Evolutionary conservation across 495 filamentous ascomycete genomes (phyloP).

Genomic region (Tricharina praecox): DNA sequence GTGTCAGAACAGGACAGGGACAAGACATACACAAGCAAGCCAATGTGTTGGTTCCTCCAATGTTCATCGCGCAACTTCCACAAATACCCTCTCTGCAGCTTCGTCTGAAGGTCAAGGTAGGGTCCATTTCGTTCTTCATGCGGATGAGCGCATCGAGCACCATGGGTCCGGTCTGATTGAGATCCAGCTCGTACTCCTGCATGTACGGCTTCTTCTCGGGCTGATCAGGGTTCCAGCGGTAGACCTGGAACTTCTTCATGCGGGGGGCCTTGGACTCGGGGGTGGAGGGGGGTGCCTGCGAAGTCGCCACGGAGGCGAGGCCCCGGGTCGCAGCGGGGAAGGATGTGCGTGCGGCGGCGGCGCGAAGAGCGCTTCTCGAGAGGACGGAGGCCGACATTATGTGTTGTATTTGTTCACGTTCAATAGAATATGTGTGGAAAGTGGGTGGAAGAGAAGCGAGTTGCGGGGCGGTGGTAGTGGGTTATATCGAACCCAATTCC

Average conservation of each 20-base stretch:
- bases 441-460: no score
- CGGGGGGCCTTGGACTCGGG: conserved; percentile 31
- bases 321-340: conserved; percentile 5
- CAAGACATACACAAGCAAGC: conserved; percentile 77
- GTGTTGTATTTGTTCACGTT: no score
- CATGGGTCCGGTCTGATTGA: conserved; percentile 99
- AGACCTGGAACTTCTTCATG: conserved; percentile 94
- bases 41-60: conserved; percentile 90
- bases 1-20: no score
- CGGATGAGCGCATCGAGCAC: conserved; percentile 87
- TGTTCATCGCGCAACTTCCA: conserved; percentile 98
- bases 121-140: conserved; percentile 98
- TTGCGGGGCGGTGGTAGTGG: no score
- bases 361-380: conserved; percentile 17
- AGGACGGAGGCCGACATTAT: conserved; percentile 18
- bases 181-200: conserved; percentile 82
- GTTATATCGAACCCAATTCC: no score
- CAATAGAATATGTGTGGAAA: no score
- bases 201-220: conserved; percentile 83
- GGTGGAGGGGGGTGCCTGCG: conserved; percentile 12
- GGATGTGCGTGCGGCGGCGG: conserved; percentile 2
- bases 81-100: conserved; percentile 97
- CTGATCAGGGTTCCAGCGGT: conserved; percentile 92
- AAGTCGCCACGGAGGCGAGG: conserved; percentile 24
- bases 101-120: conserved; percentile 85